These are phyloP conservation scores for Leishmania major DNA, from an alignment of 208 protist species.

Conservation along the genomic window DNA sequence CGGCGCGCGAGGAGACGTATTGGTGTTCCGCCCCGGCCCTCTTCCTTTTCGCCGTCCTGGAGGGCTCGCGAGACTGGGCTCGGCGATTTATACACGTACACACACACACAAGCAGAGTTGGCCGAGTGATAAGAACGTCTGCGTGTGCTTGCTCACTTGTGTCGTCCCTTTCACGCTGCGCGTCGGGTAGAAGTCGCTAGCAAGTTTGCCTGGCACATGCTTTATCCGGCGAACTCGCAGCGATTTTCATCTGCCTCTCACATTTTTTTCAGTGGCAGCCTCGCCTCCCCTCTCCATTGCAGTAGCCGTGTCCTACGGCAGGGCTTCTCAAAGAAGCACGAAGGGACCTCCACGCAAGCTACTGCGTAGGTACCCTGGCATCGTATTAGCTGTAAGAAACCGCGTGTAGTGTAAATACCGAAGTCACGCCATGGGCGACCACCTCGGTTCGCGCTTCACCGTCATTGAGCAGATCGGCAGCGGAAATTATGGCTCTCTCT, in stretches of 20 bases:
- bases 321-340: neutral
- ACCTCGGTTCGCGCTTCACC: constrained; percentile 29
- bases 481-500: constrained; percentile 44
- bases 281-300: neutral
- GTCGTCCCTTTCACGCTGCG: neutral
- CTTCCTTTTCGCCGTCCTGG: neutral
- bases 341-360: neutral
- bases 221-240: neutral
- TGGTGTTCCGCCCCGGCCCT: neutral
- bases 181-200: neutral
- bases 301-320: neutral
- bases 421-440: constrained; percentile 17
- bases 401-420: neutral
- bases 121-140: neutral
- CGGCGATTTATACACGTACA: neutral
- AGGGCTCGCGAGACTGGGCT: neutral
- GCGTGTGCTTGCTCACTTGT: neutral
- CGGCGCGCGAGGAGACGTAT: neutral
- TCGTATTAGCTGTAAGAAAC: neutral
- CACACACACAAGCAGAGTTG: too few species aligned
- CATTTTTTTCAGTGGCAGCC: neutral
- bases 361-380: neutral
- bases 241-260: neutral
- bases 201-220: neutral
- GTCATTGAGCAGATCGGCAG: constrained; percentile 37